These are phyloP conservation scores for Monosporascus sp. DNA, from an alignment of 2,329 filamentous ascomycete species.

Conservation along the genomic window DNA sequence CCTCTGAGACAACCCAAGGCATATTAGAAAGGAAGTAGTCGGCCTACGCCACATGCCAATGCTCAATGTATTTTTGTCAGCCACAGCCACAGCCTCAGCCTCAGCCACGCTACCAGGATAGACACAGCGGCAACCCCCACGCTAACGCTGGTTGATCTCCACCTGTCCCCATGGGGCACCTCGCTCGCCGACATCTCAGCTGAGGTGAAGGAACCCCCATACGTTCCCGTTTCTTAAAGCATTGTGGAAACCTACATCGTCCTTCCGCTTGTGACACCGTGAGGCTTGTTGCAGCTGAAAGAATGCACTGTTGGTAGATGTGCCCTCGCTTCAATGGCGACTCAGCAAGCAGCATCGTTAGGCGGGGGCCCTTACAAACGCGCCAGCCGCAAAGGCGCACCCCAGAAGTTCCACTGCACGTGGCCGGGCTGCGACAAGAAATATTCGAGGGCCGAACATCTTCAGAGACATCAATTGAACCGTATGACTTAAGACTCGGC, in stretches of 20 bases:
- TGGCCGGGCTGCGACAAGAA: constrained; percentile 70
- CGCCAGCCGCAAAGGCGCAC: constrained; percentile 45
- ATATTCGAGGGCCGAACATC: constrained; percentile 75
- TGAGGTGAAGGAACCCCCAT: background rate
- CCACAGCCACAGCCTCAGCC: no score
- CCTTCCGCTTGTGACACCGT: background rate
- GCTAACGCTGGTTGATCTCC: background rate
- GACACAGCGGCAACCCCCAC: background rate
- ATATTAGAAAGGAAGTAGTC: no score
- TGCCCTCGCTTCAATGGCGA: background rate
- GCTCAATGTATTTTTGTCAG: background rate
- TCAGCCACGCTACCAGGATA: background rate
- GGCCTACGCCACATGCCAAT: no score
- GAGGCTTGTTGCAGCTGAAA: background rate
- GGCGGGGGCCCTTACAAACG: constrained; percentile 37
- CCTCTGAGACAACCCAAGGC: no score
- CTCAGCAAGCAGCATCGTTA: constrained; percentile 21
- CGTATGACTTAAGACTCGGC: constrained; percentile 47
- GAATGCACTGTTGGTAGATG: background rate
- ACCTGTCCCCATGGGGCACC: background rate
- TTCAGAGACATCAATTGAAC: constrained; percentile 77
- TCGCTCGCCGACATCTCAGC: background rate
- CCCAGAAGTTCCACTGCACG: constrained; percentile 55
- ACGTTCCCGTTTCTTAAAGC: background rate
- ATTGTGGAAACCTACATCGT: background rate